phyloP scores from a whole-genome alignment of 2,329 filamentous ascomycete species.

The Fusarium euwallaceae region DNA sequence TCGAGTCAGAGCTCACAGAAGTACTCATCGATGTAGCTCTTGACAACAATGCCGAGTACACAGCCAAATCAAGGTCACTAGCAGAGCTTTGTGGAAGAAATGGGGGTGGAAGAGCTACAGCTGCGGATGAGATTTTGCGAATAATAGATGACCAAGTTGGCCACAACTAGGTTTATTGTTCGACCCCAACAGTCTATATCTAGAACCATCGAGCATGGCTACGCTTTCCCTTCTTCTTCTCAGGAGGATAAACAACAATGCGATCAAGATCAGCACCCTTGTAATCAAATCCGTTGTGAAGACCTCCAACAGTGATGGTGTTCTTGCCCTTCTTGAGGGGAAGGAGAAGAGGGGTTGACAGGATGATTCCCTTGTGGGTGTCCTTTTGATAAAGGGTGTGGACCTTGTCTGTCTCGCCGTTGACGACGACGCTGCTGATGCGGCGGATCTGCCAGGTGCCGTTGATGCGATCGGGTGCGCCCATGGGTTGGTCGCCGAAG shows the following conservation, averaged over 20 bases:
- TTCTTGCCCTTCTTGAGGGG: constrained; percentile 66
- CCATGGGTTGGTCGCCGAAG: constrained; percentile 68
- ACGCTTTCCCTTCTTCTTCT: constrained; percentile 47
- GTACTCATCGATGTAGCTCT: constrained; percentile 8
- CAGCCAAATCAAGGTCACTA: neutral
- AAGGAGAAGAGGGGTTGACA: constrained; percentile 69
- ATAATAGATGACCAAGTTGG: neutral
- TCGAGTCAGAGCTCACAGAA: neutral
- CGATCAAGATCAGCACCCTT: constrained; percentile 71
- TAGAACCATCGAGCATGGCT: constrained; percentile 10
- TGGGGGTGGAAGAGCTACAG: neutral
- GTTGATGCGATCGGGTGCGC: constrained; percentile 70
- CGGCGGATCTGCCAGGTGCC: constrained; percentile 71
- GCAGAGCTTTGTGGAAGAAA: neutral
- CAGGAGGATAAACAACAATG: constrained; percentile 71
- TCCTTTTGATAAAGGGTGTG: constrained; percentile 67
- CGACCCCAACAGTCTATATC: too few relatives aligned
- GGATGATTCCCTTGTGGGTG: constrained; percentile 68
- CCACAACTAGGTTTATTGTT: neutral
- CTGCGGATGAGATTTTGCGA: neutral
- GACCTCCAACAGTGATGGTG: constrained; percentile 68
- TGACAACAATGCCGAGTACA: neutral
- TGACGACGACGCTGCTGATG: constrained; percentile 71
- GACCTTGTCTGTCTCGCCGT: constrained; percentile 58
- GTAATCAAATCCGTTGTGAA: constrained; percentile 67